Percentiles rank a stretch among this genome's conserved stretches.
These are phyloP conservation scores for Komagataella pseudopastoris DNA, from an alignment of 805 yeast species.

Conservation along the genomic window DNA sequence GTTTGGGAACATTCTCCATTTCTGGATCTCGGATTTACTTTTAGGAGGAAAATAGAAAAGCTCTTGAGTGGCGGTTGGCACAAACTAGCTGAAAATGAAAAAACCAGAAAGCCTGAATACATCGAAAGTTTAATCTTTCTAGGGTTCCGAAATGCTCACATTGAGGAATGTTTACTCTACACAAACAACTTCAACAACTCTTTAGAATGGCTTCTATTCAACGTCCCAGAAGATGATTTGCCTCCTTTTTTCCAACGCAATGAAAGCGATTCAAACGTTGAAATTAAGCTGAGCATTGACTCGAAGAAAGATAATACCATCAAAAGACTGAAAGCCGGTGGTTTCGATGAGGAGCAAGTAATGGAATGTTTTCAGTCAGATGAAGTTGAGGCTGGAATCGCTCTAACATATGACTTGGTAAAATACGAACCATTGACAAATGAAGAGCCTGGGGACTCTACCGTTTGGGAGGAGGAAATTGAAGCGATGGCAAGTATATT, in stretches of 20 bases:
- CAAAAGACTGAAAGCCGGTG: constrained; percentile 47
- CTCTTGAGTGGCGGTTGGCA: constrained; percentile 41
- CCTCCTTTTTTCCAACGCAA: constrained; percentile 52
- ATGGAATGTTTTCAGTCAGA: constrained; percentile 32
- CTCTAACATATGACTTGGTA: constrained; percentile 26
- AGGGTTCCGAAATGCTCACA: constrained; percentile 63
- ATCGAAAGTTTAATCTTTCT: constrained; percentile 17
- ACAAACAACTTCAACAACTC: constrained; percentile 34
- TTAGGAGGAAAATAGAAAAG: constrained; percentile 41
- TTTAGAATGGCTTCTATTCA: constrained; percentile 69
- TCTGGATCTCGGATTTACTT: constrained; percentile 52
- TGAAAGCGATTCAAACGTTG: constrained; percentile 41
- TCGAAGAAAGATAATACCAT: constrained; percentile 43
- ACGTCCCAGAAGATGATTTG: constrained; percentile 89
- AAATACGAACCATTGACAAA: constrained; percentile 5
- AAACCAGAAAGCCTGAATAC: constrained; percentile 5
- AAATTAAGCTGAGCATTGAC: constrained; percentile 39
- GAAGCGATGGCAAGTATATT: constrained; percentile 55
- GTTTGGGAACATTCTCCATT: constrained; percentile 63
- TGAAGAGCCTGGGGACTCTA: constrained; percentile 8
- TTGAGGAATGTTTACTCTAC: constrained; percentile 57
- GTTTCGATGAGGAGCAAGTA: constrained; percentile 57
- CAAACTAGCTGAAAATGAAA: constrained; percentile 4
- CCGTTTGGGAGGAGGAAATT: constrained; percentile 61
- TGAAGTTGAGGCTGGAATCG: constrained; percentile 37